Percentiles rank a stretch among this genome's conserved stretches.
These are phyloP conservation scores for Cruciata laevipes DNA, from an alignment of 257 asterid genomes.

Conservation along the genomic window DNA sequence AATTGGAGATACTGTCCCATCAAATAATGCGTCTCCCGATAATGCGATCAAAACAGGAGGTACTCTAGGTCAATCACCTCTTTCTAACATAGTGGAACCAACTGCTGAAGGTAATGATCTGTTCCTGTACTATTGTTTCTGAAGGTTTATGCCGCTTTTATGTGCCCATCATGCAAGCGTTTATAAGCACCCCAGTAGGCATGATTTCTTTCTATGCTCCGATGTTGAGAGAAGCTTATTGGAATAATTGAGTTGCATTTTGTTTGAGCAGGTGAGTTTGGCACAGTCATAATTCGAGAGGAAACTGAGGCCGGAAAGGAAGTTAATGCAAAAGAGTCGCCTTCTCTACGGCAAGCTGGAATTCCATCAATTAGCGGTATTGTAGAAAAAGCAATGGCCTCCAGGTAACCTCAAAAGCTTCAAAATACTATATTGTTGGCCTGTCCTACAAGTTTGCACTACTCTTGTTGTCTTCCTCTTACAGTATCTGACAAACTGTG, in stretches of 20 bases:
- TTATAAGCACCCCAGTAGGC: neutral
- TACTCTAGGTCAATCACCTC: constrained; percentile 23
- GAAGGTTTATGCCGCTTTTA: neutral
- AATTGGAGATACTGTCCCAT: constrained; percentile 64
- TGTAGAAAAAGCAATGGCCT: constrained; percentile 42
- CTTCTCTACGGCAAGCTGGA: constrained; percentile 37
- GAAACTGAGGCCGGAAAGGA: constrained; percentile 38
- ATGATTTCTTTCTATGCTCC: neutral
- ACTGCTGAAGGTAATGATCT: constrained; percentile 48
- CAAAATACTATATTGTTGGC: neutral
- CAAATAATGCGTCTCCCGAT: constrained; percentile 47
- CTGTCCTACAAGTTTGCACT: neutral
- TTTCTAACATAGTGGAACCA: constrained; percentile 28
- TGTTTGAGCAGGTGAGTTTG: constrained; percentile 66
- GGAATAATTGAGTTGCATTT: neutral
- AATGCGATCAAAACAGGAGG: constrained; percentile 24
- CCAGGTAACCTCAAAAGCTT: constrained; percentile 34
- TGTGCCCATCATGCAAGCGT: neutral
- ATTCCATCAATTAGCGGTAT: constrained; percentile 34
- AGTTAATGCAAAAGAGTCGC: constrained; percentile 33
- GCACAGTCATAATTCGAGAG: constrained; percentile 70
- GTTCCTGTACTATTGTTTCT: neutral
- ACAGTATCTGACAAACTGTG: neutral
- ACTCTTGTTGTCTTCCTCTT: neutral
- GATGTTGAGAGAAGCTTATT: neutral